Base-by-base conservation (phyloP, 176 grass and related monocot genomes). In the Miscanthus lutarioriparius region DNA sequence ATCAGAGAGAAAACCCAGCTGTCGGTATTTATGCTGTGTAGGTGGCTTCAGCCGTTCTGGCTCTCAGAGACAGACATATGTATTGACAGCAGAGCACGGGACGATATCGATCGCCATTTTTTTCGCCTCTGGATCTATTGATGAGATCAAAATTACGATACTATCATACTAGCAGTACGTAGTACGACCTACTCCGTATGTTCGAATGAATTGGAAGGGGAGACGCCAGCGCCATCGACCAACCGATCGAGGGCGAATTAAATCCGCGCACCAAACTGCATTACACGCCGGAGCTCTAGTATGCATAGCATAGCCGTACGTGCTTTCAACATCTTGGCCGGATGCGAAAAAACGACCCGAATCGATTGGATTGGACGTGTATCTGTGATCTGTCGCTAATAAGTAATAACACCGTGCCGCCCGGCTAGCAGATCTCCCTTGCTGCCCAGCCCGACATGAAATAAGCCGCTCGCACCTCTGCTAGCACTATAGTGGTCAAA, bases 1-100 rank as follows among this genome's bases (percentile, higher is more conserved):
- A 66, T 58, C 56, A 80, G 33, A 51, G 37, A 78, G 59, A 65
- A 70, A 76, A 51, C 4, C 84, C 84, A 86, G 53, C 88, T 74
- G 88, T 62, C 88, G 33, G 66, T 15, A 83, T 90, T 90, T 79
- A 90, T 83, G 79, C 19, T 2, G 81, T 44, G 84, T 67, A 86
- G 79, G 83, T 82, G 73, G 79, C 13, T 54, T 81, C 4, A 67
- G 63, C 45, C 15, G 62, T 48, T 33, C 30, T 37, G 78, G 30
- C 8, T 10, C 43, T n/a, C 63, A 8, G 10, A 22, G 36, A 14
- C 40, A 33, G n/a, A 8, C 2, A 13, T 48, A 48, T 38, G 12
- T 70, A 41, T 36, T 11, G 64, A 80, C 43, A 49, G 77, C 63
- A 48, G 16, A 27, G 38, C 25, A 27, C n/a, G 9, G 26, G 23